Conservation (phyloP, 352 stramenopile genomes). For the Plasmopara muralis region DNA sequence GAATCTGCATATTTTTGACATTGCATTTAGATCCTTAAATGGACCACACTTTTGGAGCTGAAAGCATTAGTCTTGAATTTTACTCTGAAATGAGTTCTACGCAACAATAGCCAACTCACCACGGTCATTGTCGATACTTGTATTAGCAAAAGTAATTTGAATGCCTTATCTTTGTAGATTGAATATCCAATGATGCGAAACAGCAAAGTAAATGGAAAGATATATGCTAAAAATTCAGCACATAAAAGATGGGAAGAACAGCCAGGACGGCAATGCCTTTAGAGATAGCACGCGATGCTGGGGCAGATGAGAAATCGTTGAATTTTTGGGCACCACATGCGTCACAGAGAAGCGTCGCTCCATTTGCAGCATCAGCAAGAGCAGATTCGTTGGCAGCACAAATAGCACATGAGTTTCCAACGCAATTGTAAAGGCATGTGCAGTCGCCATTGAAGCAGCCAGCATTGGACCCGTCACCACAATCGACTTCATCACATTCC, state of each 20-base stretch:
- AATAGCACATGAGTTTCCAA: constrained; percentile 33
- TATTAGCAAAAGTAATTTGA: too few relatives aligned
- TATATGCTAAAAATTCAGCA: background rate
- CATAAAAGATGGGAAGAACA: constrained; percentile 2
- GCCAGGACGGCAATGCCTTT: constrained; percentile 8
- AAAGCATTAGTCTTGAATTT: too few relatives aligned
- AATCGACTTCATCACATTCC: constrained; percentile 45
- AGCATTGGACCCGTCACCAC: constrained; percentile 39
- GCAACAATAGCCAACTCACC: too few relatives aligned
- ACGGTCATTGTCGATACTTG: too few relatives aligned
- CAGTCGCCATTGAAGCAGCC: constrained; percentile 48
- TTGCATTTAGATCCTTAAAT: too few relatives aligned
- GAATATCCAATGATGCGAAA: too few relatives aligned
- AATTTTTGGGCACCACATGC: constrained; percentile 17
- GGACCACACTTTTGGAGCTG: too few relatives aligned
- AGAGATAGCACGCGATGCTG: background rate
- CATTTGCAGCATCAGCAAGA: constrained; percentile 20
- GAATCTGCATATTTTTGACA: too few relatives aligned
- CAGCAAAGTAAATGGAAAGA: too few relatives aligned
- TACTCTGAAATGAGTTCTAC: too few relatives aligned
- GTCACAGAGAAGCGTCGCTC: constrained; percentile 39
- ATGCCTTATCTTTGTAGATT: too few relatives aligned
- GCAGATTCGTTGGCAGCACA: constrained; percentile 37
- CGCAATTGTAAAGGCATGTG: constrained; percentile 50
- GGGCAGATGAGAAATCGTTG: constrained; percentile 16